These are phyloP conservation scores for Ustilago crameri DNA, from an alignment of 1,284 basidiomycete species.

Conservation along the genomic window DNA sequence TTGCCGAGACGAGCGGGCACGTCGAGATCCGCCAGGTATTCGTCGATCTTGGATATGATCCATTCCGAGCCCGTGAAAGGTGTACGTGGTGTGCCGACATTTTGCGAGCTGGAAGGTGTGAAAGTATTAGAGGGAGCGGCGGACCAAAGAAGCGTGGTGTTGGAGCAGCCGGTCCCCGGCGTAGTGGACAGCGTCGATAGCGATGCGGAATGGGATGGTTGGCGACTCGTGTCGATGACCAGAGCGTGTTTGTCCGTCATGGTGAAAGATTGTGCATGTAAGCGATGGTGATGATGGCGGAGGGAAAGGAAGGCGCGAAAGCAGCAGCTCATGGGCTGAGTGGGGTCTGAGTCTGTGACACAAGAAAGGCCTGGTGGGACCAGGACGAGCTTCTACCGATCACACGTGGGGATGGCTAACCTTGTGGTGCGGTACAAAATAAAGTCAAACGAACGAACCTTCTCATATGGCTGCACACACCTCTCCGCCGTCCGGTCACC, in stretches of 20 bases:
- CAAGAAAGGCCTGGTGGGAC: too few relatives aligned
- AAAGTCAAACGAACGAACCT: too few relatives aligned
- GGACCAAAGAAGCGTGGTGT: constrained; percentile 6
- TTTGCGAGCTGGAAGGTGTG: not conserved
- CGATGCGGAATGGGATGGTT: not conserved
- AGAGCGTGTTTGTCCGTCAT: constrained; percentile 16
- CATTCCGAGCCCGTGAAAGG: constrained; percentile 1
- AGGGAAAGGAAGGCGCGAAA: too few relatives aligned
- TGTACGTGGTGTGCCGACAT: not conserved
- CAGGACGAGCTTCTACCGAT: too few relatives aligned
- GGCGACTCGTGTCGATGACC: constrained; percentile 38
- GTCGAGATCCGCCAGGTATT: constrained; percentile 30
- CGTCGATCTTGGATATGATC: constrained; percentile 39
- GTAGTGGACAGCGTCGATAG: not conserved
- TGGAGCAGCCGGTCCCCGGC: constrained; percentile 1
- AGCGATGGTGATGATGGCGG: too few relatives aligned
- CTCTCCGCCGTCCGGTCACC: too few relatives aligned
- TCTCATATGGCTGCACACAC: too few relatives aligned
- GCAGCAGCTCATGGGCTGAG: too few relatives aligned
- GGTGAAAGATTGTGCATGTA: not conserved
- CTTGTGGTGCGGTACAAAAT: too few relatives aligned
- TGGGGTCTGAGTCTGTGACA: too few relatives aligned
- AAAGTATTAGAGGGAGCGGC: constrained; percentile 2
- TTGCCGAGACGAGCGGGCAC: not conserved
- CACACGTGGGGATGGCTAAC: too few relatives aligned